Conservation (phyloP, 2,329 filamentous ascomycete genomes). For the Cercospora janseana region DNA sequence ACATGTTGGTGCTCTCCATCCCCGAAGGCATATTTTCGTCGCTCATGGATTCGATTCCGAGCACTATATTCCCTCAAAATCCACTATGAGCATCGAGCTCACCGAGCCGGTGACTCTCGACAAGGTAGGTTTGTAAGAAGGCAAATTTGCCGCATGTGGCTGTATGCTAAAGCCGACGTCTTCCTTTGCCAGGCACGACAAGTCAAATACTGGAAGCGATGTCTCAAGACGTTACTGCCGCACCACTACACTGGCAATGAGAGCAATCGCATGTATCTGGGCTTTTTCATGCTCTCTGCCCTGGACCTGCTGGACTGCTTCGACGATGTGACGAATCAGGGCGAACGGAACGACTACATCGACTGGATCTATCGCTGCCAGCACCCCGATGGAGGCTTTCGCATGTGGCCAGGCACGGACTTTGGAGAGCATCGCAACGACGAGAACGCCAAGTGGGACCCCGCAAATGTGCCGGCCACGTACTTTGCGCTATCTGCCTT, state of each 20-base stretch:
- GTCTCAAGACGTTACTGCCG: conserved; percentile 77
- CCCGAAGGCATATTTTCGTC: neutral
- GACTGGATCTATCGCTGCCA: conserved; percentile 85
- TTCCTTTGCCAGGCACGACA: conserved; percentile 50
- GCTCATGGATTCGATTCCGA: neutral
- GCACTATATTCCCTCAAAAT: neutral
- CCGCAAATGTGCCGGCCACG: conserved; percentile 82
- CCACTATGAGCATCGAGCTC: conserved; percentile 15
- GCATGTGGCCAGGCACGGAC: conserved; percentile 72
- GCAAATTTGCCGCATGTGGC: neutral
- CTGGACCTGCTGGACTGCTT: conserved; percentile 74
- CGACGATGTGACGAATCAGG: conserved; percentile 51
- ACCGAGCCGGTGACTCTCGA: conserved; percentile 18
- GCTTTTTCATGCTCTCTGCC: conserved; percentile 83
- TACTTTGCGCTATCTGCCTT: conserved; percentile 82
- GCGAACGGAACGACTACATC: conserved; percentile 57
- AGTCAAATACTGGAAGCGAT: conserved; percentile 89
- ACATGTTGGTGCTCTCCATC: conserved; percentile 5
- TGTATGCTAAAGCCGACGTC: conserved; percentile 2
- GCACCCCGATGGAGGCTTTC: conserved; percentile 82
- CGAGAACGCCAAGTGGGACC: conserved; percentile 62
- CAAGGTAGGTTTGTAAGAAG: conserved; percentile 15
- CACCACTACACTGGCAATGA: conserved; percentile 83
- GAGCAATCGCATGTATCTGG: conserved; percentile 84
- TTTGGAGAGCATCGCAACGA: conserved; percentile 50